phyloP scores from a whole-genome alignment of 495 filamentous ascomycete species.

The Penicillium fimorum region DNA sequence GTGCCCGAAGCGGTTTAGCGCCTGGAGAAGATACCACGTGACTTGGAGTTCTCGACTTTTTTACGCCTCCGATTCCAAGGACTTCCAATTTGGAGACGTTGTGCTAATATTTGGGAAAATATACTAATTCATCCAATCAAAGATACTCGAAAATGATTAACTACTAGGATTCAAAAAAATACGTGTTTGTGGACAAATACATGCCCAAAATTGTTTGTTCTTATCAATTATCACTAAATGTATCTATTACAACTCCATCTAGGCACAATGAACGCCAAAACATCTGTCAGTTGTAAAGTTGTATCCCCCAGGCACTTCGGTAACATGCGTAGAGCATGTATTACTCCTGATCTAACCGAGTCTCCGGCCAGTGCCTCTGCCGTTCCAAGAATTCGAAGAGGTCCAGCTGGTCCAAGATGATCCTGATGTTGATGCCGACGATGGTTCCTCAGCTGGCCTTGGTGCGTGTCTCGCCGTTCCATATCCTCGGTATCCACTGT shows the following conservation, averaged over 20 bases:
- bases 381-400: conserved; percentile 57
- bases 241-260: neutral
- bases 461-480: conserved; percentile 54
- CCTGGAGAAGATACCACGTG: conserved; percentile 14
- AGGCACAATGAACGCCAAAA: neutral
- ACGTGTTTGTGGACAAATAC: neutral
- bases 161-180: neutral
- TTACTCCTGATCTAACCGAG: conserved; percentile 44
- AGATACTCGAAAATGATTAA: neutral
- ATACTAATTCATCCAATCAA: neutral
- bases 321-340: neutral
- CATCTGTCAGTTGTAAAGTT: neutral
- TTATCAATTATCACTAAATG: neutral
- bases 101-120: neutral
- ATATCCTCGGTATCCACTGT: conserved; percentile 46
- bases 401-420: conserved; percentile 31
- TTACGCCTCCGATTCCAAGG: neutral
- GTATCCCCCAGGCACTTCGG: neutral
- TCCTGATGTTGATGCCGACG: conserved; percentile 22
- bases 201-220: neutral
- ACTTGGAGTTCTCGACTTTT: conserved; percentile 4
- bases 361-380: conserved; percentile 64
- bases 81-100: neutral
- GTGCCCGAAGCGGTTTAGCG: conserved; percentile 31
- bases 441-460: conserved; percentile 19